phyloP scores from a whole-genome alignment of 257 asterid species.

The Petunia secreta region DNA sequence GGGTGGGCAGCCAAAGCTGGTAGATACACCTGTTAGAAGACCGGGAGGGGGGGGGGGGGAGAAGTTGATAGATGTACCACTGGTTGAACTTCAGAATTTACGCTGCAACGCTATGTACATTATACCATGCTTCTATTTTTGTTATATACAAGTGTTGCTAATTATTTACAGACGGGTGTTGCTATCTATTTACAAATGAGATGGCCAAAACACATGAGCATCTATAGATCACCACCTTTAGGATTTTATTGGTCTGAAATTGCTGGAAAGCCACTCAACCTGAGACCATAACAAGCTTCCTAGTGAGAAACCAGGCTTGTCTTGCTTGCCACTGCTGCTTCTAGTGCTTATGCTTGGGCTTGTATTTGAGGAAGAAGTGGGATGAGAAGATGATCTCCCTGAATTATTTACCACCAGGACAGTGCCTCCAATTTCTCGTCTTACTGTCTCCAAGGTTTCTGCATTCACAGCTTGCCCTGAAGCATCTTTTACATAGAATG shows the following conservation, averaged over 20 bases:
- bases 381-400: slow-evolving; percentile 24
- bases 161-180: slow-evolving; percentile 22
- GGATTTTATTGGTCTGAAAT: slow-evolving; percentile 59
- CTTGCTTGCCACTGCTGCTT: slow-evolving; percentile 31
- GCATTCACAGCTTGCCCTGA: slow-evolving; percentile 56
- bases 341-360: slow-evolving; percentile 34
- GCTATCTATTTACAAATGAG: slow-evolving; percentile 21
- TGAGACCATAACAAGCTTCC: slow-evolving; percentile 82
- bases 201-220: slow-evolving; percentile 2
- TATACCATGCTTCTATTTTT: neutral
- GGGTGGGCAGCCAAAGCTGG: neutral
- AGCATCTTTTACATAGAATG: slow-evolving; percentile 76
- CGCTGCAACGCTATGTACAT: slow-evolving; percentile 10
- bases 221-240: slow-evolving; percentile 25
- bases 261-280: slow-evolving; percentile 65
- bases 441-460: slow-evolving; percentile 54
- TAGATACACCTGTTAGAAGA: neutral
- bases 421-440: slow-evolving; percentile 64
- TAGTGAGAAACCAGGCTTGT: slow-evolving; percentile 50
- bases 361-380: slow-evolving; percentile 24
- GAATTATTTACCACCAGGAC: slow-evolving; percentile 38
- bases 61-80: neutral
- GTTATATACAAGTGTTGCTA: slow-evolving; percentile 3
- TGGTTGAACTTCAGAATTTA: neutral
- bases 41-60: neutral